Conservation (phyloP, 1,284 basidiomycete species). For the Testicularia cyperi region DNA sequence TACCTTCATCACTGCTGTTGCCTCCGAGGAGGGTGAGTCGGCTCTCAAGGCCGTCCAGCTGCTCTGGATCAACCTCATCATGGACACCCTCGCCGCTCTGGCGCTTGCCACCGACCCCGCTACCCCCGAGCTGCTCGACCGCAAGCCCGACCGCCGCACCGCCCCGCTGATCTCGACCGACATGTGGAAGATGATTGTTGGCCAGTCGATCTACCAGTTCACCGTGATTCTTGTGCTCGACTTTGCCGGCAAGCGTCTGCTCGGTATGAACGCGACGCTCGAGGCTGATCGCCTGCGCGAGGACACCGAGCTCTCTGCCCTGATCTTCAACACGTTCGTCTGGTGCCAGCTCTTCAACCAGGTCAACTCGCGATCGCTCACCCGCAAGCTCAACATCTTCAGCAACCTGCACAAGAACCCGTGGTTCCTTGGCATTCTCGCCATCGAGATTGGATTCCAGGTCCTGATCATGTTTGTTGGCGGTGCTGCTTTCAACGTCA, state of each 20-base stretch:
- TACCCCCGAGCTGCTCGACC: constrained; percentile 74
- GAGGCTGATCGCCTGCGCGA: constrained; percentile 60
- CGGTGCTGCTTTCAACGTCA: constrained; percentile 88
- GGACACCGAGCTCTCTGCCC: constrained; percentile 69
- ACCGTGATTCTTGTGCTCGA: constrained; percentile 83
- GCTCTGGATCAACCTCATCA: constrained; percentile 89
- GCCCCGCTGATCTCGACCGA: constrained; percentile 85
- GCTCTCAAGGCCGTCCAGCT: constrained; percentile 91
- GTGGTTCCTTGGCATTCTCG: constrained; percentile 84
- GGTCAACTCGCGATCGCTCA: constrained; percentile 84
- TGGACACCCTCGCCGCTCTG: constrained; percentile 97
- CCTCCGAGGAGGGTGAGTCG: constrained; percentile 74
- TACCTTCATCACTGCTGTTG: constrained; percentile 86
- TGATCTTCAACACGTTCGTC: constrained; percentile 96
- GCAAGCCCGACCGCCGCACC: constrained; percentile 84
- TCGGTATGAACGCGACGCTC: constrained; percentile 62
- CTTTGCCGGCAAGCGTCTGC: constrained; percentile 75
- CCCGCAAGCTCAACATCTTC: constrained; percentile 84
- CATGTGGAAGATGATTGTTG: constrained; percentile 80
- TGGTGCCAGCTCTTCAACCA: constrained; percentile 79
- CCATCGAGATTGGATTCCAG: constrained; percentile 82
- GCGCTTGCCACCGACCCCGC: constrained; percentile 96
- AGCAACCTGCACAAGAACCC: constrained; percentile 77
- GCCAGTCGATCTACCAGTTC: constrained; percentile 87
- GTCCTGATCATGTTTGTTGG: constrained; percentile 88